Evolutionary conservation across 305 asterid species (phyloP).

Genomic region (Fraxinus nigra): DNA sequence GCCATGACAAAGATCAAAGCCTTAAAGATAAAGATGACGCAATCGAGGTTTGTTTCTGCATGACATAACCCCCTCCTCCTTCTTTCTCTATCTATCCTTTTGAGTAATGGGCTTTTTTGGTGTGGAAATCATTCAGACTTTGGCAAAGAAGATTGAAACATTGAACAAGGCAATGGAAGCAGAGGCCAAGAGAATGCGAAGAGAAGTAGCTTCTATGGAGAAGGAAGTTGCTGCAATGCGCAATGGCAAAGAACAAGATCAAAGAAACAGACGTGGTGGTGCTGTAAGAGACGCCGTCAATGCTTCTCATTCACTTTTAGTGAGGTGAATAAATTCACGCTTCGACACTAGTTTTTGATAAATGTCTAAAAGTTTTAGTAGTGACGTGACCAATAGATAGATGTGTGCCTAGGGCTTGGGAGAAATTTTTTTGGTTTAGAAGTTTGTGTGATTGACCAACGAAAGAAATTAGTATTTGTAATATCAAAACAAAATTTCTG

Average conservation of each 20-base stretch:
- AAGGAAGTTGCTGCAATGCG: slow-evolving; percentile 71
- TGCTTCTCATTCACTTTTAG: slow-evolving; percentile 42
- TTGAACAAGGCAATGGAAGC: slow-evolving; percentile 82
- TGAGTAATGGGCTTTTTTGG: slow-evolving; percentile 16
- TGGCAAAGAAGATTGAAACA: slow-evolving; percentile 76
- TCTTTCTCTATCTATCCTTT: not conserved
- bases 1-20: slow-evolving; percentile 75
- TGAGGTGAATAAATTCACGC: slow-evolving; percentile 39
- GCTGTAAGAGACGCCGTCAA: slow-evolving; percentile 45
- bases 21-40: slow-evolving; percentile 81
- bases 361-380: not conserved
- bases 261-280: slow-evolving; percentile 46
- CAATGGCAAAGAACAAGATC: slow-evolving; percentile 65
- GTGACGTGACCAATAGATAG: not conserved
- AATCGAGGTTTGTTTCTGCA: slow-evolving; percentile 53
- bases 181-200: slow-evolving; percentile 80
- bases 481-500: not conserved
- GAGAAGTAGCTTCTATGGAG: slow-evolving; percentile 79
- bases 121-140: slow-evolving; percentile 49
- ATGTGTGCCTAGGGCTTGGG: not conserved
- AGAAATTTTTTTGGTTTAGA: not conserved
- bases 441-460: not conserved
- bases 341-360: not conserved
- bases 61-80: not conserved
- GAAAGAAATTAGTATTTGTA: not conserved